Conservation (phyloP, 1,139 yeast species). For the Debaryomycetaceae sp. region DNA sequence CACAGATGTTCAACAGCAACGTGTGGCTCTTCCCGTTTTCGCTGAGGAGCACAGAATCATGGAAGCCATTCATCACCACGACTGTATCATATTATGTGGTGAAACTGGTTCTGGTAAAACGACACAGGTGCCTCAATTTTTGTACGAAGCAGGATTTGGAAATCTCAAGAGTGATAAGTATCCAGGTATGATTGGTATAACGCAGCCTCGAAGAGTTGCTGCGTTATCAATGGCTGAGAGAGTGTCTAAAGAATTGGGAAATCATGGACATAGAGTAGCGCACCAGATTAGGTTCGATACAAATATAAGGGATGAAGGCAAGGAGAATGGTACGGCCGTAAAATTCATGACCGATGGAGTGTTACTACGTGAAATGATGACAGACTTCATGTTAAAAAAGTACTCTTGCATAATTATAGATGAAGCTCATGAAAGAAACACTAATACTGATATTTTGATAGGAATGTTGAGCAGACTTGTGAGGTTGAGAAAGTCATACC, state of each 20-base stretch:
- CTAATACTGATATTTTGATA: conserved; percentile 91
- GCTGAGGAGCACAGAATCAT: conserved; percentile 89
- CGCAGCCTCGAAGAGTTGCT: conserved; percentile 98
- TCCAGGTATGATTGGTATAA: conserved; percentile 93
- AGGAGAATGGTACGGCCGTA: conserved; percentile 59
- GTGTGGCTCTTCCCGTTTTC: conserved; percentile 81
- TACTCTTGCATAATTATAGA: conserved; percentile 88
- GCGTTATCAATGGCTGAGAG: conserved; percentile 97
- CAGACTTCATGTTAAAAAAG: conserved; percentile 73
- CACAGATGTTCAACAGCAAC: conserved; percentile 58
- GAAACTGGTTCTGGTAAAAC: conserved; percentile 87
- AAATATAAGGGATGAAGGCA: conserved; percentile 53
- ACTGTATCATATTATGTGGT: conserved; percentile 89
- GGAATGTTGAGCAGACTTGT: conserved; percentile 93
- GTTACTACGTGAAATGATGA: conserved; percentile 84
- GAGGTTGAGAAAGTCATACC: conserved; percentile 62
- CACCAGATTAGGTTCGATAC: conserved; percentile 92
- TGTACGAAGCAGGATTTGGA: conserved; percentile 89
- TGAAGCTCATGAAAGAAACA: conserved; percentile 97
- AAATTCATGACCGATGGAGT: conserved; percentile 99
- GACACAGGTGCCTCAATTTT: conserved; percentile 73
- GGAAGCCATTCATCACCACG: conserved; percentile 95
- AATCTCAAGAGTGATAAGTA: conserved; percentile 51
- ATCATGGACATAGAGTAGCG: conserved; percentile 74
- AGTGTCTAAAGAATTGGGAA: conserved; percentile 79